Base-by-base conservation (phyloP, 2,329 filamentous ascomycete species). In the Talaromyces sp. region DNA sequence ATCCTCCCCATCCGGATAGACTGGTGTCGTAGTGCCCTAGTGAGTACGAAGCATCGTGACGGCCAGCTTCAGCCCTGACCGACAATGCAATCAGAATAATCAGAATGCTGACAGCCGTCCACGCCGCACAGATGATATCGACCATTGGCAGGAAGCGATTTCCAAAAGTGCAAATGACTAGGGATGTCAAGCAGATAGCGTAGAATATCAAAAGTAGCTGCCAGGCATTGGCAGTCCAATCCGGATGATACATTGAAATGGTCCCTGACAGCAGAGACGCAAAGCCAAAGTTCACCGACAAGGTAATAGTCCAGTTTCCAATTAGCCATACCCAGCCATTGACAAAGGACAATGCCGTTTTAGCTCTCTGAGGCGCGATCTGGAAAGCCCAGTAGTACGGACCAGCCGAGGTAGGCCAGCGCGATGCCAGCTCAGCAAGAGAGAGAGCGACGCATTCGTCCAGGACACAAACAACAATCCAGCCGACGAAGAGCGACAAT, bases 151-250 rank as follows among this genome's bases (percentile, higher is more conserved):
- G 79, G 74, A 83, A 88, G 31, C 78, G 80, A 72, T 91, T 91
- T 51, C 84, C 85, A 41, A 89, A 81, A 1, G 84, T 79, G 63
- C 88, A 90, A 58, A 90, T 83, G 52, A 83, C 68, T 64, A 90
- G 85, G 62, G 84, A 86, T 21, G 86, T 65, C 1, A 91, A 66
- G 21, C 86, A 89, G 64, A 91, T 80, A 54, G 77, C 87, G 66
- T 89, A 82, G 75, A 91, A 91, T 64, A 90, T 85, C 24, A 91
- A 77, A 61, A 89, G 85, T 19, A 89, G 78, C 71, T 91, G 88
- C 79, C 88, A 91, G 29, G 78, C 70, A 50, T 79, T 80, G 52
- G 82, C 74, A 0, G 69, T 74, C 69, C 81, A 85, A 60, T 81
- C 77, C 0, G 82, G 80, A 57, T 83, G 79, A 65, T 81, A 86